Evolutionary conservation across 495 filamentous ascomycete genomes (phyloP).

Genomic region (Usnea hakonensis): DNA sequence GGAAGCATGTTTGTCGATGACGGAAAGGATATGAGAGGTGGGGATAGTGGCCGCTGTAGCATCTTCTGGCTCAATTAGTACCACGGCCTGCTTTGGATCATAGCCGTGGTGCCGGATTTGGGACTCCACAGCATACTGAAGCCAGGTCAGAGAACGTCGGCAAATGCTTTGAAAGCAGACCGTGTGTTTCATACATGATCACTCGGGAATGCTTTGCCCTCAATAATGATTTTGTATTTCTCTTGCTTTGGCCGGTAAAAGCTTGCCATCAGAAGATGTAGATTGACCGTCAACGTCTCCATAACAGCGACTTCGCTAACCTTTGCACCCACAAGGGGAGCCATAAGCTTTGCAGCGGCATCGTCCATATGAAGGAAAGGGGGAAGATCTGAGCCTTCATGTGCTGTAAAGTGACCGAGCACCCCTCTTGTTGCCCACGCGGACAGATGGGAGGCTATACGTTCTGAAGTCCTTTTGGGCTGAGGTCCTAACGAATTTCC

Average conservation of each 20-base stretch:
- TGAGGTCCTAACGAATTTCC: conserved; percentile 96
- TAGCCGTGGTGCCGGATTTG: conserved; percentile 76
- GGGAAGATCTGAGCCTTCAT: conserved; percentile 64
- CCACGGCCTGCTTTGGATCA: conserved; percentile 59
- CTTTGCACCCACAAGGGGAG: conserved; percentile 76
- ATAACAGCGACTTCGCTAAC: conserved; percentile 81
- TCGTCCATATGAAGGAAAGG: conserved; percentile 78
- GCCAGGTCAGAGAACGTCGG: neutral
- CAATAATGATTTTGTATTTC: conserved; percentile 82
- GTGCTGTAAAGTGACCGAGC: conserved; percentile 80
- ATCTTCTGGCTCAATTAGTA: conserved; percentile 62
- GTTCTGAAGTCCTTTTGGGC: conserved; percentile 59
- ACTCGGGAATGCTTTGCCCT: conserved; percentile 90
- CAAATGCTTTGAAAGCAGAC: neutral
- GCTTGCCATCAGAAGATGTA: conserved; percentile 84
- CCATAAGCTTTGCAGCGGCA: conserved; percentile 61
- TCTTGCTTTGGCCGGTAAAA: conserved; percentile 77
- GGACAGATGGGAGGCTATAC: conserved; percentile 68
- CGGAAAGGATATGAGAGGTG: conserved; percentile 64
- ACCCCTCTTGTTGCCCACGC: conserved; percentile 94
- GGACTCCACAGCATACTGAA: conserved; percentile 79
- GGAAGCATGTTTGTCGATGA: conserved; percentile 68
- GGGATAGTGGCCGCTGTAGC: conserved; percentile 46
- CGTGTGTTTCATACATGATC: conserved; percentile 57
- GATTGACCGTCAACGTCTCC: conserved; percentile 86